These are phyloP conservation scores for Suillus weaverae DNA, from an alignment of 768 basidiomycete species.

Conservation along the genomic window DNA sequence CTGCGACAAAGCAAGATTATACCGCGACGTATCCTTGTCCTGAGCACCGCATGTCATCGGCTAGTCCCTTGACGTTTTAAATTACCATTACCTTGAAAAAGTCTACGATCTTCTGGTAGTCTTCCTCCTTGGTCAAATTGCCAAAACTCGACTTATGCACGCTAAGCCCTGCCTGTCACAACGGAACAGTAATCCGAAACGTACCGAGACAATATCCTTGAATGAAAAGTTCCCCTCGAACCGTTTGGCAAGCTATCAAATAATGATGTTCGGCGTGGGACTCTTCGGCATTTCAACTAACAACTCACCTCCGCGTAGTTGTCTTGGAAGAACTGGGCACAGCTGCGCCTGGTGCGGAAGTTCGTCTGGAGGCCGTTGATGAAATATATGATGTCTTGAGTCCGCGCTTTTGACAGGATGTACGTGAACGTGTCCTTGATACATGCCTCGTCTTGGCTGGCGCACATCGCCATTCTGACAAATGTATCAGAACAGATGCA, in stretches of 20 bases:
- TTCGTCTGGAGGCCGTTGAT: constrained; percentile 61
- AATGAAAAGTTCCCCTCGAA: constrained; percentile 71
- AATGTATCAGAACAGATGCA: constrained; percentile 5
- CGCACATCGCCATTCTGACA: constrained; percentile 52
- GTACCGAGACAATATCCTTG: constrained; percentile 51
- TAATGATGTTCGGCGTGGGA: constrained; percentile 2
- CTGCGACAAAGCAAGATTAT: constrained; percentile 62
- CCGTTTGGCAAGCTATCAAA: constrained; percentile 55
- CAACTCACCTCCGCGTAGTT: constrained; percentile 62
- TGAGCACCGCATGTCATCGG: constrained; percentile 26
- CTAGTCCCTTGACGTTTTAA: neutral
- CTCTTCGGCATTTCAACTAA: neutral
- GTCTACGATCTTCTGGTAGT: constrained; percentile 56
- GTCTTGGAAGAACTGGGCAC: constrained; percentile 65
- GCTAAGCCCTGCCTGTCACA: constrained; percentile 11
- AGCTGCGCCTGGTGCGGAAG: constrained; percentile 48
- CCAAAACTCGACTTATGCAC: constrained; percentile 37
- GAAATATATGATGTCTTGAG: constrained; percentile 66
- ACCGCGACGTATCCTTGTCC: constrained; percentile 72
- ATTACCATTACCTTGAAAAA: constrained; percentile 70
- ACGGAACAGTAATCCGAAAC: constrained; percentile 18
- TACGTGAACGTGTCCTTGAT: constrained; percentile 63
- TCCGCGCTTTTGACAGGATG: constrained; percentile 52
- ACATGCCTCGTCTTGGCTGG: constrained; percentile 55
- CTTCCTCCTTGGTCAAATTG: constrained; percentile 63